These are phyloP conservation scores for Pterocarpus santalinus DNA, from an alignment of 306 rosid species.

Conservation along the genomic window DNA sequence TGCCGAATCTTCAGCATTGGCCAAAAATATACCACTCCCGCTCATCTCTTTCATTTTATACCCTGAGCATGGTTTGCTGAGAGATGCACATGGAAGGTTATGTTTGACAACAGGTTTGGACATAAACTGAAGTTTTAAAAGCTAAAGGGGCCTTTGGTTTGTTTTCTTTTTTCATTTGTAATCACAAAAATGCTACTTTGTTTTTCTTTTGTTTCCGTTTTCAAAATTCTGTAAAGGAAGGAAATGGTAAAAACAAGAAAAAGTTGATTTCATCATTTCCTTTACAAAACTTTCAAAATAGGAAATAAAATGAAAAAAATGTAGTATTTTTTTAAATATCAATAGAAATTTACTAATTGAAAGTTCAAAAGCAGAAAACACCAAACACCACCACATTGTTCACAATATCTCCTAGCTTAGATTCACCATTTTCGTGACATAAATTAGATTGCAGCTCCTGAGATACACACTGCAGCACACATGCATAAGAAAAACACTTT, in stretches of 20 bases:
- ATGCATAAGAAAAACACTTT: constrained; percentile 3
- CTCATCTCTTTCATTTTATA: constrained; percentile 88
- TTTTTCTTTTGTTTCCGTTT: too few species aligned
- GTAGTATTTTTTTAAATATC: too few species aligned
- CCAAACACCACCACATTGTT: background rate
- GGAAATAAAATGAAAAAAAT: background rate
- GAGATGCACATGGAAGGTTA: constrained; percentile 19
- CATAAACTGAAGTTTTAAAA: background rate
- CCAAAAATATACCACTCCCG: constrained; percentile 82
- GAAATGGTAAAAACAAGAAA: background rate
- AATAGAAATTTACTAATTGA: too few species aligned
- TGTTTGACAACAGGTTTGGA: background rate
- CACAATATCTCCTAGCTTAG: constrained; percentile 12
- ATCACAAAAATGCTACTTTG: background rate
- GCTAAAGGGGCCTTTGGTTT: background rate
- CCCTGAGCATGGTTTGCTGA: constrained; percentile 93
- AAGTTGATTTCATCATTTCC: background rate
- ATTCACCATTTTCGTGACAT: constrained; percentile 26
- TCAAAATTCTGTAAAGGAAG: background rate
- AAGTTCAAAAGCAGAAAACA: too few species aligned
- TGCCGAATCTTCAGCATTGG: constrained; percentile 56
- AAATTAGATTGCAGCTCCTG: constrained; percentile 11
- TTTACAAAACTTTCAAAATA: background rate
- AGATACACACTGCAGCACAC: constrained; percentile 8
- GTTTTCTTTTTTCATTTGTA: background rate